Base-by-base conservation (phyloP, 805 yeast genomes). In the Soucietia sequanensis region DNA sequence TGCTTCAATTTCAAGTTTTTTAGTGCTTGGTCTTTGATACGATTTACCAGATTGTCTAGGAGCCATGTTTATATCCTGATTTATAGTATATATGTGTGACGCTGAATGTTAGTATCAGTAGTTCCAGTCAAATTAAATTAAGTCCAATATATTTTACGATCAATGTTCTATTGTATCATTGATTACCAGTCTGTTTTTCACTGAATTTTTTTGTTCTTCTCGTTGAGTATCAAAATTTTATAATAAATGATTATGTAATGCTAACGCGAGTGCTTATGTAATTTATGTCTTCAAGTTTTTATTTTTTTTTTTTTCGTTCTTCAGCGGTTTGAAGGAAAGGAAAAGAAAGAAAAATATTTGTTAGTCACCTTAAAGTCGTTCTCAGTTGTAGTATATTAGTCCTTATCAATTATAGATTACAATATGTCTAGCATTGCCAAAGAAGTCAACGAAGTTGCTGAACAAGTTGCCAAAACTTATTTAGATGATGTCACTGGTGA, bases 401-500 rank as follows among this genome's bases (percentile, higher is more conserved):
- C 29, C 22, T 24, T 22, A 10, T 21, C 19, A 33, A 12, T 8
- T 13, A 30, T 17, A n/a, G 10, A 11, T 27, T 6, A 19, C 8
- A 44, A 37, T 33, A 65, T 65, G 71, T 58, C 69, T 41, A 70
- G 65, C 48, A 21, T 21, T 21, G 23, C 23, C 23, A 14, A 25
- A 25, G 76, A 72, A 38, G 81, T 79, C 38, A 74, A 78, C 36
- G 69, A 77, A 56, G 83, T 73, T 34, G 62, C 95, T 35, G 96
- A 89, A 54, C 79, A 74, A 46, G 80, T 84, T 39, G 84, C 83
- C 58, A 84, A 85, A 60, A 63, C 80, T 30, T 83, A 84, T 64
- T 72, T 91, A 49, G 99, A 91, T 62, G 96, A 89, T 40, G 95
- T 70, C 52, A 93, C 98, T 43, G 98, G 98, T 31, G 99, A 91